Evolutionary conservation across 225 moss, liverwort and hornwort species (phyloP).

Genomic region (Thuidium tamariscinum): DNA sequence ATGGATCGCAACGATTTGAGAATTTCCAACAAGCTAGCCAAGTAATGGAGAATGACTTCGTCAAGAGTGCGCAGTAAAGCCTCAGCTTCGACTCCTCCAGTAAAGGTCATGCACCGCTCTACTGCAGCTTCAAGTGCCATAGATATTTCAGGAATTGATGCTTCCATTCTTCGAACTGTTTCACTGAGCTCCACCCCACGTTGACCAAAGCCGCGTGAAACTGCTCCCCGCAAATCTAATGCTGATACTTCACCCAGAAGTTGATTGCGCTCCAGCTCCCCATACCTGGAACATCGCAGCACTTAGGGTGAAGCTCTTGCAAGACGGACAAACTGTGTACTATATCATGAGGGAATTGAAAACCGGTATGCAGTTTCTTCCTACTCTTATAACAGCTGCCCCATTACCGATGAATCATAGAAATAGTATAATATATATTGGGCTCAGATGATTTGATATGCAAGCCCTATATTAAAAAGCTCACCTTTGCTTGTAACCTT

Average conservation of each 20-base stretch:
- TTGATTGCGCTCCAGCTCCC: constrained; percentile 84
- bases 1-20: constrained; percentile 82
- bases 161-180: constrained; percentile 91
- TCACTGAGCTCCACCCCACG: constrained; percentile 96
- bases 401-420: neutral
- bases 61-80: constrained; percentile 73
- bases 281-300: constrained; percentile 52
- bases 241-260: constrained; percentile 54
- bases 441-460: neutral
- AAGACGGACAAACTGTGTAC: neutral
- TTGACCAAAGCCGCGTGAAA: constrained; percentile 79
- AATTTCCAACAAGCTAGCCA: constrained; percentile 68
- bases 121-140: constrained; percentile 81
- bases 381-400: neutral
- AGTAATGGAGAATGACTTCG: constrained; percentile 84
- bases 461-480: neutral
- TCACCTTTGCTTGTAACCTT: constrained; percentile 86
- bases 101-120: constrained; percentile 80
- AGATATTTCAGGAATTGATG: constrained; percentile 71
- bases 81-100: constrained; percentile 94
- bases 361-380: neutral
- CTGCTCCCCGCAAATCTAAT: constrained; percentile 74
- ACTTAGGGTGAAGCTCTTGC: neutral
- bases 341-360: neutral
- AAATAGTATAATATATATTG: neutral